A percentile compares a stretch with the other conserved stretches of the same genome.
Conservation (phyloP, 2,329 filamentous ascomycete species). For the Nemania diffusa region DNA sequence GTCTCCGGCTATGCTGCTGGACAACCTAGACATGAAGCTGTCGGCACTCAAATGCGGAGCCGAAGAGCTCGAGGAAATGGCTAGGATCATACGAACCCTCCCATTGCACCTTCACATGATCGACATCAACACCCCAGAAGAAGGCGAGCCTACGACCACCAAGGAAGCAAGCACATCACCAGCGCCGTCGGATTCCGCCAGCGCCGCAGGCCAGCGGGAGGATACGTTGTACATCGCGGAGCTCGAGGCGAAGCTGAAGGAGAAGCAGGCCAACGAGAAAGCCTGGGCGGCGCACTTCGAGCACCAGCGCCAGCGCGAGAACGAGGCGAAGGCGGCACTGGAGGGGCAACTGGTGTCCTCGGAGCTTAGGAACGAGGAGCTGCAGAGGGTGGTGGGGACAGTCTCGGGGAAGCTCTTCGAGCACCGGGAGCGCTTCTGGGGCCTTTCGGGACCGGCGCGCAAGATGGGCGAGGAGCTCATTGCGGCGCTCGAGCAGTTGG, state of each 20-base stretch:
- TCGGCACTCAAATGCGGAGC: constrained; percentile 7
- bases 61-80: constrained; percentile 12
- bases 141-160: not conserved
- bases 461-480: constrained; percentile 28
- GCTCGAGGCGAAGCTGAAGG: constrained; percentile 20
- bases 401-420: constrained; percentile 16
- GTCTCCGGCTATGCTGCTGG: not conserved
- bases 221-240: constrained; percentile 24
- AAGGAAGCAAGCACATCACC: not conserved
- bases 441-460: constrained; percentile 15
- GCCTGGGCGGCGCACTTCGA: constrained; percentile 15
- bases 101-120: constrained; percentile 19
- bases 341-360: not conserved
- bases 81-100: constrained; percentile 4
- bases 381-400: constrained; percentile 1
- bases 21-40: constrained; percentile 15
- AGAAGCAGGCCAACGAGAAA: constrained; percentile 26
- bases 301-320: constrained; percentile 3
- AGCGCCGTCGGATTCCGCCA: not conserved
- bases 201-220: not conserved
- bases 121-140: constrained; percentile 6
- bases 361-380: not conserved
- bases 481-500: constrained; percentile 8
- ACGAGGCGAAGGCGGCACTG: not conserved
- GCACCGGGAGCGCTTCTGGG: constrained; percentile 19